These are phyloP conservation scores for Caryopteris hybrid DNA, from an alignment of 305 asterid species.

Conservation along the genomic window DNA sequence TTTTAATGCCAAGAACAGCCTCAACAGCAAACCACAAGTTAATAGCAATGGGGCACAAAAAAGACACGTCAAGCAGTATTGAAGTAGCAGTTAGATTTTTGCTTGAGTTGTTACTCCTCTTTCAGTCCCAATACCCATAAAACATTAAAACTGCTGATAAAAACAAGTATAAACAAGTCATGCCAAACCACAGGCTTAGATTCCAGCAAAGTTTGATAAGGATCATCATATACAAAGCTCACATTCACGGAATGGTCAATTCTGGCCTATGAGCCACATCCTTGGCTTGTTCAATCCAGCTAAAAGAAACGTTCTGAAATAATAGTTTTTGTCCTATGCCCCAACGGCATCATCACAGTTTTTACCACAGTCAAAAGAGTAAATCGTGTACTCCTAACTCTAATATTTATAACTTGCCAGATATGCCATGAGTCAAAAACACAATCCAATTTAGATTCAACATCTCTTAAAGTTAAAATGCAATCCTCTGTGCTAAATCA, in stretches of 20 bases:
- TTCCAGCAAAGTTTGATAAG: neutral
- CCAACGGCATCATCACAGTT: slow-evolving; percentile 9
- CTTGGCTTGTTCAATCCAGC: slow-evolving; percentile 20
- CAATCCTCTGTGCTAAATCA: neutral
- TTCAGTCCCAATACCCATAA: neutral
- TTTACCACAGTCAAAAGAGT: slow-evolving; percentile 16
- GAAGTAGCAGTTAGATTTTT: slow-evolving; percentile 3
- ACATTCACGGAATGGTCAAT: slow-evolving; percentile 21
- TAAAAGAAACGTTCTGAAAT: slow-evolving; percentile 17
- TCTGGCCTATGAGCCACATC: slow-evolving; percentile 13
- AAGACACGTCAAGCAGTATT: slow-evolving; percentile 9
- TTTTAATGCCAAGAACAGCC: neutral
- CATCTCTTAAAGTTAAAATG: neutral
- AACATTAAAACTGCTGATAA: neutral
- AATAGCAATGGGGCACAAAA: neutral
- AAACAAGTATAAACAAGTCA: slow-evolving; percentile 2
- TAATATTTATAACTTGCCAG: neutral
- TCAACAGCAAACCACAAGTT: neutral
- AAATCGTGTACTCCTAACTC: neutral
- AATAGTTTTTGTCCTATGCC: slow-evolving; percentile 14
- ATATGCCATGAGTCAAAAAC: neutral
- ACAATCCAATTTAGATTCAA: neutral
- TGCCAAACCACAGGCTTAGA: slow-evolving; percentile 8
- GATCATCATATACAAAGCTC: slow-evolving; percentile 3
- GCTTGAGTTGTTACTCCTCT: neutral